Conservation (phyloP, 768 basidiomycete species). For the Termitomyces sp. region DNA sequence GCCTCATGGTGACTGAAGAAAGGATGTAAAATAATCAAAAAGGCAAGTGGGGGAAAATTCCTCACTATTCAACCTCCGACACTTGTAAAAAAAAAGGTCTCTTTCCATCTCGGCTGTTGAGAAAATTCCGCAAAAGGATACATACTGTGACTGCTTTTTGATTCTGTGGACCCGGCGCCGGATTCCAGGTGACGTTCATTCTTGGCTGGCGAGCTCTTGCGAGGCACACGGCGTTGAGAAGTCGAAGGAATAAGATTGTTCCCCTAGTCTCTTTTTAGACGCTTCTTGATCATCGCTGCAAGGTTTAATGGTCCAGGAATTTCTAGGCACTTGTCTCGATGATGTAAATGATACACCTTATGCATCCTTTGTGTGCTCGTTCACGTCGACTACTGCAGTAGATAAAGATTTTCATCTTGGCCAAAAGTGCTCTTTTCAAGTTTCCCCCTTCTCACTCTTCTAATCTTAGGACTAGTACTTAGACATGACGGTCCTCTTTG, state of each 20-base stretch:
- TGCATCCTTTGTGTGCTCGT: not conserved
- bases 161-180: no score
- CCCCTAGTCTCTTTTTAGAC: not conserved
- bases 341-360: not conserved
- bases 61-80: no score
- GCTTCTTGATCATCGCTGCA: not conserved
- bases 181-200: not conserved
- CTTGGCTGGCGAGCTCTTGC: not conserved
- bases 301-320: not conserved
- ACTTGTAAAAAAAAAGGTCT: no score
- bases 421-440: not conserved
- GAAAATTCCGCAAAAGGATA: no score
- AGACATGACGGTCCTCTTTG: constrained; percentile 10
- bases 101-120: no score
- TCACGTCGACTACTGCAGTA: not conserved
- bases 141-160: no score
- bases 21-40: no score
- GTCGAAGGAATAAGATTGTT: constrained; percentile 8
- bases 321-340: not conserved
- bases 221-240: constrained; percentile 13
- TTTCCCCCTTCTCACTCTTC: not conserved
- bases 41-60: no score
- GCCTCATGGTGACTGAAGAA: no score
- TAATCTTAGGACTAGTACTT: not conserved
- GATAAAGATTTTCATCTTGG: not conserved